A percentile compares a stretch with the other conserved stretches of the same genome.
Evolutionary conservation across 768 basidiomycete species (phyloP).

Genomic region (Phaeotremella skinneri): DNA sequence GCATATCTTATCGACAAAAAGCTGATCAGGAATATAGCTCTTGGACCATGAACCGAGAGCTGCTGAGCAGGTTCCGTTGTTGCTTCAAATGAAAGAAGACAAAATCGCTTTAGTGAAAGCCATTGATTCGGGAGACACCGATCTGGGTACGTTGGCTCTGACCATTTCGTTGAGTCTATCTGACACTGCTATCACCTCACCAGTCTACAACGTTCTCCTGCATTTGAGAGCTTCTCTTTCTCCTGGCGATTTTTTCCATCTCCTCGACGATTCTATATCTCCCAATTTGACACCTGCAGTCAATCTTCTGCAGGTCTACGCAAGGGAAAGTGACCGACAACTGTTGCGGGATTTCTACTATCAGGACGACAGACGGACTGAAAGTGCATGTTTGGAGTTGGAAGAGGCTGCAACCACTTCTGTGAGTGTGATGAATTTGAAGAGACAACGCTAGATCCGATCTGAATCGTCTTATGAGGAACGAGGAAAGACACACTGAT

Average conservation of each 20-base stretch:
- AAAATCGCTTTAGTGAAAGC: conserved; percentile 81
- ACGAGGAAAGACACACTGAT: neutral
- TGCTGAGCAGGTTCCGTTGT: conserved; percentile 88
- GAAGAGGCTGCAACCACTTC: conserved; percentile 71
- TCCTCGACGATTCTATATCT: conserved; percentile 83
- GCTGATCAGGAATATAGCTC: conserved; percentile 57
- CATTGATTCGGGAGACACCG: conserved; percentile 90
- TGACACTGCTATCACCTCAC: neutral
- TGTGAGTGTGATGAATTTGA: conserved; percentile 54
- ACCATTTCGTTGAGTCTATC: neutral
- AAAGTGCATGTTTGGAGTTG: conserved; percentile 83
- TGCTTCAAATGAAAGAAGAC: conserved; percentile 93
- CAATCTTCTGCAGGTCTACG: conserved; percentile 81
- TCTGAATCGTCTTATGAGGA: conserved; percentile 4
- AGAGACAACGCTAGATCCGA: neutral
- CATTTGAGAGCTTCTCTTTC: conserved; percentile 78
- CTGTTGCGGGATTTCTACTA: conserved; percentile 96
- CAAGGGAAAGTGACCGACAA: conserved; percentile 81
- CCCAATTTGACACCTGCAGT: conserved; percentile 69
- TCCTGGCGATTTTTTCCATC: conserved; percentile 86
- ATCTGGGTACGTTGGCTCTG: conserved; percentile 66
- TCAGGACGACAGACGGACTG: conserved; percentile 90
- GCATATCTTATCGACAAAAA: neutral
- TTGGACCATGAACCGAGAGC: conserved; percentile 86
- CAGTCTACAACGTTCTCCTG: conserved; percentile 91